phyloP scores from a whole-genome alignment of 2,329 filamentous ascomycete species.

The Emergomyces orientalis region DNA sequence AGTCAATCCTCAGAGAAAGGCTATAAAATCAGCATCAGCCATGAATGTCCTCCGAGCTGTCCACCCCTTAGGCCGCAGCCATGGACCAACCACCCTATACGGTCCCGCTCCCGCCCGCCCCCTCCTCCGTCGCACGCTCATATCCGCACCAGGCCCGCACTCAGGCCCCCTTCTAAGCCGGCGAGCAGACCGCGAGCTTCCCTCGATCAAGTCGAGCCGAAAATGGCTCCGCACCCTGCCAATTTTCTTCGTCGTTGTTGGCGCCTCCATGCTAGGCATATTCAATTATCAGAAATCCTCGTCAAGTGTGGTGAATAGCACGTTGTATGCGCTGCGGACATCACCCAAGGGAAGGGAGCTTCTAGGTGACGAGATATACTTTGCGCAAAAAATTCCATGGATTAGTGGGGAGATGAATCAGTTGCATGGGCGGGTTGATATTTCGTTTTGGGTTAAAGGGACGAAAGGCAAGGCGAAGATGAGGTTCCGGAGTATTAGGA shows the following conservation, averaged over 20 bases:
- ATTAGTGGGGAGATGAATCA: constrained; percentile 86
- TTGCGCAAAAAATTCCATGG: constrained; percentile 69
- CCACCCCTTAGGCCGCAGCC: constrained; percentile 17
- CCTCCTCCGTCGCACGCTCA: constrained; percentile 34
- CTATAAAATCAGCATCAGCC: neutral
- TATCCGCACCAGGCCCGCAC: constrained; percentile 42
- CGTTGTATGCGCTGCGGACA: constrained; percentile 84
- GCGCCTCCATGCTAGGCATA: constrained; percentile 67
- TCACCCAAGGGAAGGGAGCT: constrained; percentile 62
- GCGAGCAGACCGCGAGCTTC: constrained; percentile 45
- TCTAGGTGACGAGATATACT: constrained; percentile 82
- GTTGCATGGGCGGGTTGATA: constrained; percentile 81
- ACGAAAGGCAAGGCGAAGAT: constrained; percentile 62
- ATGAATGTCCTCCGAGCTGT: constrained; percentile 8
- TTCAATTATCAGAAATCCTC: constrained; percentile 99
- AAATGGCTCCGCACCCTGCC: constrained; percentile 67
- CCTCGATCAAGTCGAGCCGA: constrained; percentile 38
- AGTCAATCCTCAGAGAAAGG: neutral
- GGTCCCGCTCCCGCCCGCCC: constrained; percentile 4
- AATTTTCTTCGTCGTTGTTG: constrained; percentile 65
- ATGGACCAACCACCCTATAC: neutral
- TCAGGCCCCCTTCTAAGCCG: constrained; percentile 45
- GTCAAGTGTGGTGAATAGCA: constrained; percentile 75
- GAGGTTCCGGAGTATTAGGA: constrained; percentile 68
- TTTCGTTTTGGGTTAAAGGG: constrained; percentile 78